Conservation (phyloP, 495 filamentous ascomycete species). For the Parathielavia appendiculata region DNA sequence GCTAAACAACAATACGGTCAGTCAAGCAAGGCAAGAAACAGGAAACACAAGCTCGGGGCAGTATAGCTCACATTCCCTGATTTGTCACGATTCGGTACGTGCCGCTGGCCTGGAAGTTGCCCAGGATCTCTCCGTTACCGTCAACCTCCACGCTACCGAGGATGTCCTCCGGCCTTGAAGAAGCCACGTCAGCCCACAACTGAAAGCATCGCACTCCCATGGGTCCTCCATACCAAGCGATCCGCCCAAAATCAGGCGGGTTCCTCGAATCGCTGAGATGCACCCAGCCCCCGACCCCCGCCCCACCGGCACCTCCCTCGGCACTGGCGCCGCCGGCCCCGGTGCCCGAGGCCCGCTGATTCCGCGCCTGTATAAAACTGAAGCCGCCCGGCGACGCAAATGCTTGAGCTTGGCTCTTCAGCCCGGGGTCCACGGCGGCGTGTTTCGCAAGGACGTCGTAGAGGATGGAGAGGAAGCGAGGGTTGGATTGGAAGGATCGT, state of each 20-base stretch:
- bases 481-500: constrained; percentile 70
- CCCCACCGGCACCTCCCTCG: constrained; percentile 79
- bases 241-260: constrained; percentile 84
- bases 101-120: constrained; percentile 60
- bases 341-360: constrained; percentile 32
- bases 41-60: neutral
- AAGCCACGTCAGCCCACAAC: neutral
- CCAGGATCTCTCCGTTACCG: constrained; percentile 62
- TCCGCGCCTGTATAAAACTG: constrained; percentile 37
- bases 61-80: constrained; percentile 59
- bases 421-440: constrained; percentile 64
- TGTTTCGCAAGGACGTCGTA: constrained; percentile 66
- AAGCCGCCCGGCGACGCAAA: constrained; percentile 76
- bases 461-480: constrained; percentile 65
- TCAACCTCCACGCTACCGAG: constrained; percentile 89
- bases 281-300: constrained; percentile 77
- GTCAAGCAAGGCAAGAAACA: neutral
- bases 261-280: constrained; percentile 80
- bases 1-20: constrained; percentile 9
- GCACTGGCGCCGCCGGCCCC: constrained; percentile 72
- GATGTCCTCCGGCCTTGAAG: constrained; percentile 69
- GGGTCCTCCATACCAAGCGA: constrained; percentile 55
- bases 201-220: neutral
- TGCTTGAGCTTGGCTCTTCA: constrained; percentile 69
- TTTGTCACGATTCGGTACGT: constrained; percentile 66